Conservation (phyloP, 495 filamentous ascomycete genomes). For the Chaetomium cochliodes region DNA sequence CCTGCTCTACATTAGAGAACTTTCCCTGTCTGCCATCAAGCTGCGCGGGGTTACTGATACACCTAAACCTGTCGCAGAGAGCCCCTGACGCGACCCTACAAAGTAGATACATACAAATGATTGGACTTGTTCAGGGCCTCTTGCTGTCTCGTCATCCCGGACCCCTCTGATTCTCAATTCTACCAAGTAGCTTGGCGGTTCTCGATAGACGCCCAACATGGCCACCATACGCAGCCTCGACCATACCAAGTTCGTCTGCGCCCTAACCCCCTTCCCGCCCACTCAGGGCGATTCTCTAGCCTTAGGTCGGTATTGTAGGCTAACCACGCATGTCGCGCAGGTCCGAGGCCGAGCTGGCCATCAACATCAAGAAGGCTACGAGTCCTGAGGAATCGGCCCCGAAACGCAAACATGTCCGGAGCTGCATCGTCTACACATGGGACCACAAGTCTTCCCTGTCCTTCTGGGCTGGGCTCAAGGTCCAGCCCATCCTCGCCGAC, state of each 20-base stretch:
- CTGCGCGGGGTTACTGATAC: neutral
- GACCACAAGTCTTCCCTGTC: slow-evolving; percentile 95
- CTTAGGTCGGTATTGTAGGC: slow-evolving; percentile 6
- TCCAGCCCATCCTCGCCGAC: slow-evolving; percentile 96
- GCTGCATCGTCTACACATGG: slow-evolving; percentile 98
- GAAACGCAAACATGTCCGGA: slow-evolving; percentile 98
- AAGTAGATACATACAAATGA: neutral
- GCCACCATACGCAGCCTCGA: slow-evolving; percentile 49
- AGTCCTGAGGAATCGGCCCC: slow-evolving; percentile 93
- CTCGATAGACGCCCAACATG: slow-evolving; percentile 39
- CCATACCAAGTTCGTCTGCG: slow-evolving; percentile 45
- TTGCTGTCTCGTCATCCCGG: neutral
- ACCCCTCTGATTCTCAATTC: slow-evolving; percentile 7
- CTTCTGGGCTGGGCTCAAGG: slow-evolving; percentile 99
- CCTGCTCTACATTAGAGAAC: neutral
- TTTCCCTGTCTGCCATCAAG: neutral
- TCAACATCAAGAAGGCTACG: slow-evolving; percentile 96
- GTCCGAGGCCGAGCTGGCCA: slow-evolving; percentile 87
- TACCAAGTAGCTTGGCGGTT: neutral
- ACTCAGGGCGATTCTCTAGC: neutral
- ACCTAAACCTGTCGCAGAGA: neutral
- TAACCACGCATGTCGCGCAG: slow-evolving; percentile 46
- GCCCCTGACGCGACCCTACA: neutral
- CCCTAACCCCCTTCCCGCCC: neutral
- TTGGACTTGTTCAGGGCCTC: slow-evolving; percentile 13